Conservation (phyloP, 352 stramenopile species). For the Phytophthora parvispora region DNA sequence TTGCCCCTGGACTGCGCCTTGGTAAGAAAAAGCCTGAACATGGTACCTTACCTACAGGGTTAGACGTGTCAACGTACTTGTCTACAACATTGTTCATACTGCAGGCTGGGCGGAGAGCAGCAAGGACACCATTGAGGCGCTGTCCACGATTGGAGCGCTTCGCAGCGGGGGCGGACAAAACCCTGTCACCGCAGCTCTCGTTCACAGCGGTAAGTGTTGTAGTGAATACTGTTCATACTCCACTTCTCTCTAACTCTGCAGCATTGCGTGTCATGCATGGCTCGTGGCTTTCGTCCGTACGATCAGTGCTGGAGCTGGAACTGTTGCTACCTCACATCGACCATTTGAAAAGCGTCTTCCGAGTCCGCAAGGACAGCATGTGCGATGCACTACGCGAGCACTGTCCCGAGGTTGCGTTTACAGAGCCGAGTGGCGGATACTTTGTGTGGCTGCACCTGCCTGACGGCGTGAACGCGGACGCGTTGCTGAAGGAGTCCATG, state of each 20-base stretch:
- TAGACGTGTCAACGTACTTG: background rate
- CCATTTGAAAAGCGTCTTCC: slow-evolving; percentile 52
- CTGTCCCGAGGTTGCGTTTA: slow-evolving; percentile 61
- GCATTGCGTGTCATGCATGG: slow-evolving; percentile 11
- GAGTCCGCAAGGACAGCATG: slow-evolving; percentile 54
- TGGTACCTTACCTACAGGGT: background rate
- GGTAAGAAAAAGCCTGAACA: slow-evolving; percentile 50
- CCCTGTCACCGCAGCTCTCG: slow-evolving; percentile 86
- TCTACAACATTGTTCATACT: background rate
- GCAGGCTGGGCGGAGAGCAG: slow-evolving; percentile 76
- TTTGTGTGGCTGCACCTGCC: slow-evolving; percentile 88
- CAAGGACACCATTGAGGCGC: slow-evolving; percentile 57
- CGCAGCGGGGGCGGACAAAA: slow-evolving; percentile 93
- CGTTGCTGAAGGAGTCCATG: slow-evolving; percentile 59
- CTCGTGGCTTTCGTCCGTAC: slow-evolving; percentile 28
- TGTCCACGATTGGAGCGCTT: slow-evolving; percentile 84
- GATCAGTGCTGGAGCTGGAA: slow-evolving; percentile 67
- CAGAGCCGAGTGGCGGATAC: slow-evolving; percentile 80
- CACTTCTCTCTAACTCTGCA: slow-evolving; percentile 8
- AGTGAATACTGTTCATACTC: slow-evolving; percentile 16
- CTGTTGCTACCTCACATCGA: slow-evolving; percentile 61
- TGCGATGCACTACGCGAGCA: slow-evolving; percentile 53
- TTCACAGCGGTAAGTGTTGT: slow-evolving; percentile 68
- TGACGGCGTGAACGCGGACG: slow-evolving; percentile 48
- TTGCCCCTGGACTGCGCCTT: slow-evolving; percentile 90